Evolutionary conservation across 2,329 filamentous ascomycete genomes (phyloP).

Genomic region (Sphaerulina musiva): DNA sequence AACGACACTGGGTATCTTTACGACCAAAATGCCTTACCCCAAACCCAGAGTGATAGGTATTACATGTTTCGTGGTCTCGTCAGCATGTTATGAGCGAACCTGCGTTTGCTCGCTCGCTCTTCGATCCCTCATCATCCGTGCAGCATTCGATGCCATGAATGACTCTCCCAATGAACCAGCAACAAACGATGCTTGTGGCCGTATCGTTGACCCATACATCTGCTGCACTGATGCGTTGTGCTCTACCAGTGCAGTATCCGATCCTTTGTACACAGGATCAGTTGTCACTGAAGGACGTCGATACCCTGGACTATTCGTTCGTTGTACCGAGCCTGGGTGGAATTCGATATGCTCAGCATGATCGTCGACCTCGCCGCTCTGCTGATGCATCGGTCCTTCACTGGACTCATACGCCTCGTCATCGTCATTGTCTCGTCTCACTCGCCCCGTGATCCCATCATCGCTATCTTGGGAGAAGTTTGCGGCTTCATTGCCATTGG

Average conservation of each 20-base stretch:
- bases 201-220: slow-evolving; percentile 23
- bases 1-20: neutral
- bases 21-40: neutral
- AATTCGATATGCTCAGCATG: slow-evolving; percentile 24
- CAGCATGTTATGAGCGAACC: slow-evolving; percentile 2
- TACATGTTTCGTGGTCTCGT: neutral
- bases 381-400: slow-evolving; percentile 14
- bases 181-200: slow-evolving; percentile 25
- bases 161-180: slow-evolving; percentile 32
- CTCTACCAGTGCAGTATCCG: slow-evolving; percentile 22
- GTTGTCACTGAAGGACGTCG: slow-evolving; percentile 28
- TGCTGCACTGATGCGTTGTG: slow-evolving; percentile 24
- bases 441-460: slow-evolving; percentile 16
- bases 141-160: slow-evolving; percentile 34
- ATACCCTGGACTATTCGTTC: slow-evolving; percentile 33
- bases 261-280: slow-evolving; percentile 29
- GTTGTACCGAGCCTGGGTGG: slow-evolving; percentile 25
- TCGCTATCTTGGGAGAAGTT: slow-evolving; percentile 9
- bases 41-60: neutral
- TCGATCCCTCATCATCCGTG: slow-evolving; percentile 24
- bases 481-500: slow-evolving; percentile 1
- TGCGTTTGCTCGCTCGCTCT: slow-evolving; percentile 14
- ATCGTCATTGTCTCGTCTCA: slow-evolving; percentile 11
- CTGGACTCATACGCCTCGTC: slow-evolving; percentile 20
- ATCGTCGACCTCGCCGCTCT: slow-evolving; percentile 15